Percentiles rank a stretch among this genome's conserved stretches.
Conservation (phyloP, 2,329 filamentous ascomycete genomes). For the Apiospora marii region DNA sequence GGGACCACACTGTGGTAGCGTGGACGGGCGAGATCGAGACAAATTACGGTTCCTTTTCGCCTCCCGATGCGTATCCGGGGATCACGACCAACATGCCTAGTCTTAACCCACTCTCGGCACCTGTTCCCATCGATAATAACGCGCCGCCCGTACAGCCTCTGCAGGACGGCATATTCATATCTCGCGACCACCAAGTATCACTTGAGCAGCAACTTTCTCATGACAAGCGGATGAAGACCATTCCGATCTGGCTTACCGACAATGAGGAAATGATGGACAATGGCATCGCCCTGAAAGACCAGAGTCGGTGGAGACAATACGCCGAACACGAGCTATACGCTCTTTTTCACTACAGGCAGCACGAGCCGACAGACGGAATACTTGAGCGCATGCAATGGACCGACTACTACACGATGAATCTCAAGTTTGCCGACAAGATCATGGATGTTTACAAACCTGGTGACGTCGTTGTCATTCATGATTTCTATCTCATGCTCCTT, state of each 20-base stretch:
- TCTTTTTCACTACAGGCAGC: slow-evolving; percentile 94
- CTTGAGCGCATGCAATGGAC: slow-evolving; percentile 85
- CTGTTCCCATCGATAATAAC: slow-evolving; percentile 74
- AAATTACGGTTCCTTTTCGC: slow-evolving; percentile 52
- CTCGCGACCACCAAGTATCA: slow-evolving; percentile 71
- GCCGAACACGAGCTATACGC: slow-evolving; percentile 92
- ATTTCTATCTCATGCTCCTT: slow-evolving; percentile 91
- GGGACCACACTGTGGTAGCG: slow-evolving; percentile 91
- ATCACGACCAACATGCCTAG: slow-evolving; percentile 60
- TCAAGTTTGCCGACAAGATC: slow-evolving; percentile 89
- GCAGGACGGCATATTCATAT: slow-evolving; percentile 74
- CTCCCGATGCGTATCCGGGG: slow-evolving; percentile 57
- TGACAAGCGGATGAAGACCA: slow-evolving; percentile 77
- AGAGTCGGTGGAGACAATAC: slow-evolving; percentile 86
- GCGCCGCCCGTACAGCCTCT: slow-evolving; percentile 65
- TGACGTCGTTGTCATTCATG: slow-evolving; percentile 91
- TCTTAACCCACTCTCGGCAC: slow-evolving; percentile 79
- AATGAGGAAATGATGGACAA: slow-evolving; percentile 71
- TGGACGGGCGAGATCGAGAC: slow-evolving; percentile 90
- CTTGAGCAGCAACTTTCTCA: slow-evolving; percentile 80
- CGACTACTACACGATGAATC: slow-evolving; percentile 93
- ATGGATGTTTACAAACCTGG: slow-evolving; percentile 89
- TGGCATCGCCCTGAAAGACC: slow-evolving; percentile 80
- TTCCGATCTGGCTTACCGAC: slow-evolving; percentile 90
- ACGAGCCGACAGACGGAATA: slow-evolving; percentile 86